These are phyloP conservation scores for Phytophthora megakarya DNA, from an alignment of 352 stramenopile genomes.

Conservation along the genomic window DNA sequence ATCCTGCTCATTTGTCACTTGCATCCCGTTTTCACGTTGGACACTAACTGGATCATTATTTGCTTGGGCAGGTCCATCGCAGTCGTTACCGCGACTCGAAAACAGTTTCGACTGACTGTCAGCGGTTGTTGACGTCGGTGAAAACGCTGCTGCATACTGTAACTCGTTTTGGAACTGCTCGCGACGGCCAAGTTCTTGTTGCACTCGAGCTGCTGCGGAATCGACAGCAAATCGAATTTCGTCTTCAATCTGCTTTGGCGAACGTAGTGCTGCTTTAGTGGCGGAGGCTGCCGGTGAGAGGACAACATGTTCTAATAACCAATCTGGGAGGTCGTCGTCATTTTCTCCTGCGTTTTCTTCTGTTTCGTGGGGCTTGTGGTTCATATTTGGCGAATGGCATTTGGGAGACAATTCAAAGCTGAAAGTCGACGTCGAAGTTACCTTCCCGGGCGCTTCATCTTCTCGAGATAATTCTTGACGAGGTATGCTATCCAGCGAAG, in stretches of 20 bases:
- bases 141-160: slow-evolving; percentile 19
- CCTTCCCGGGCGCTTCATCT: not conserved
- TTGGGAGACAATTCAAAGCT: not conserved
- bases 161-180: slow-evolving; percentile 51
- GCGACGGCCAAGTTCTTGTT: slow-evolving; percentile 40
- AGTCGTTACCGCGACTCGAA: slow-evolving; percentile 2
- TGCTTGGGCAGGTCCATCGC: not conserved
- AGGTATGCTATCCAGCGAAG: slow-evolving; percentile 15
- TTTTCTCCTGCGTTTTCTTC: not conserved
- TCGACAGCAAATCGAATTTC: slow-evolving; percentile 65
- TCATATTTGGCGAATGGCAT: not conserved
- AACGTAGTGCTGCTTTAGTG: slow-evolving; percentile 30
- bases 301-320: slow-evolving; percentile 16
- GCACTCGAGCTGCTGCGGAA: slow-evolving; percentile 48
- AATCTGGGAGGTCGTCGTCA: slow-evolving; percentile 38
- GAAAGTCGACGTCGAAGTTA: slow-evolving; percentile 3
- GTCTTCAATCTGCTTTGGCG: slow-evolving; percentile 57
- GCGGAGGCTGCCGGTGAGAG: slow-evolving; percentile 22
- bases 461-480: slow-evolving; percentile 12
- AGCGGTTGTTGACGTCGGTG: not conserved
- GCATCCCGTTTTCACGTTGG: slow-evolving; percentile 1
- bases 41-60: slow-evolving; percentile 1
- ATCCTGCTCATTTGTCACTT: not conserved
- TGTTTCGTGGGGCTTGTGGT: not conserved
- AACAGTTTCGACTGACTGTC: slow-evolving; percentile 22